These are phyloP conservation scores for Paradendryphiella salina DNA, from an alignment of 2,329 filamentous ascomycete species.

Conservation along the genomic window DNA sequence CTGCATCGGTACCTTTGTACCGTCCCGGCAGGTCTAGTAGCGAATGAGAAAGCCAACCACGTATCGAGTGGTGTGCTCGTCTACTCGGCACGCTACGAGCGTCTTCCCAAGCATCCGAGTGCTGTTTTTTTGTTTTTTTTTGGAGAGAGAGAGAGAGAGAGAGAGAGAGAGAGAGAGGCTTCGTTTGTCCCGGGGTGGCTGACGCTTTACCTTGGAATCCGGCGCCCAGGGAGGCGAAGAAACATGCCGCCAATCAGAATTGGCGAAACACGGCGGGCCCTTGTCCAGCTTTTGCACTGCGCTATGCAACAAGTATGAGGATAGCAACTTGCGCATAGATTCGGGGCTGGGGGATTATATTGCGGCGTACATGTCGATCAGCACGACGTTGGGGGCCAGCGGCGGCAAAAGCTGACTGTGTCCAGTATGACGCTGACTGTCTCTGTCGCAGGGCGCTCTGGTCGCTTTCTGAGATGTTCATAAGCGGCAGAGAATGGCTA, in stretches of 20 bases:
- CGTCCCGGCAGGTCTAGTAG: slow-evolving; percentile 3
- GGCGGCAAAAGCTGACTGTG: slow-evolving; percentile 16
- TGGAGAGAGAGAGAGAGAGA: too few species aligned
- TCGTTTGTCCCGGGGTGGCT: slow-evolving; percentile 10
- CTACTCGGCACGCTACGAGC: not conserved
- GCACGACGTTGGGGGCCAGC: slow-evolving; percentile 2
- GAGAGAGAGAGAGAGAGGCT: slow-evolving; percentile 11
- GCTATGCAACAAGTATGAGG: slow-evolving; percentile 20
- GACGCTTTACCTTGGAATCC: slow-evolving; percentile 3
- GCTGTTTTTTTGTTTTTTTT: too few species aligned
- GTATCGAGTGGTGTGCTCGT: slow-evolving; percentile 3
- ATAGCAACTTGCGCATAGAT: slow-evolving; percentile 13
- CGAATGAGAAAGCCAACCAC: slow-evolving; percentile 8
- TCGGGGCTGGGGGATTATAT: slow-evolving; percentile 10
- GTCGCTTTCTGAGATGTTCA: not conserved
- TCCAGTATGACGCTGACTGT: slow-evolving; percentile 4
- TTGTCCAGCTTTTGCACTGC: slow-evolving; percentile 5
- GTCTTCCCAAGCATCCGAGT: too few species aligned
- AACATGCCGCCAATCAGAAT: slow-evolving; percentile 24
- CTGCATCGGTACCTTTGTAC: not conserved
- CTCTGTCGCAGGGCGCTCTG: not conserved
- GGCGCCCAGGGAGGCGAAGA: slow-evolving; percentile 18
- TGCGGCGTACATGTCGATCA: slow-evolving; percentile 15
- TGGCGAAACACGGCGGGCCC: slow-evolving; percentile 3
- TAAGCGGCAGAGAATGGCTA: too few species aligned